Evolutionary conservation across 257 asterid species (phyloP).

Genomic region (Nicotiana paniculata): DNA sequence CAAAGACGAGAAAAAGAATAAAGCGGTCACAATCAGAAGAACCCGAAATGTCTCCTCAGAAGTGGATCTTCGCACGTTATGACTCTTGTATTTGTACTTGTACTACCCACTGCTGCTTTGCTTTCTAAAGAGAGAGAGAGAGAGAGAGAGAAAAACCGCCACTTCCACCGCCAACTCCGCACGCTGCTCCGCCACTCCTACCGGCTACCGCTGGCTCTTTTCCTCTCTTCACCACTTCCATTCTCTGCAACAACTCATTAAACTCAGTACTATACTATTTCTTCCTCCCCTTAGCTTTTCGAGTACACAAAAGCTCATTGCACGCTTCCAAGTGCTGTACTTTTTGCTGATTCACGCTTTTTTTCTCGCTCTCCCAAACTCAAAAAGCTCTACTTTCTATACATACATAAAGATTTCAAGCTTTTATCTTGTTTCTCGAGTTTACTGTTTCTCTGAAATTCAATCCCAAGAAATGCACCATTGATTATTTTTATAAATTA

Average conservation of each 20-base stretch:
- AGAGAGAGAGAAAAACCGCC: slow-evolving; percentile 1
- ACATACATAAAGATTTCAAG: neutral
- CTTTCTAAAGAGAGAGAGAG: neutral
- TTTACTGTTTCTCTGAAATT: neutral
- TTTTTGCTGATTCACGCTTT: neutral
- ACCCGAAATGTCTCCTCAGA: slow-evolving; percentile 73
- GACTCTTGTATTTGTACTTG: slow-evolving; percentile 15
- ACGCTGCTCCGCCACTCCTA: neutral
- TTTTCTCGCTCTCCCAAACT: neutral
- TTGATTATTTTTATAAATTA: neutral
- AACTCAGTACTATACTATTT: neutral
- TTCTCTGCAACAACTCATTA: neutral
- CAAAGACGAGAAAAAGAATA: slow-evolving; percentile 11
- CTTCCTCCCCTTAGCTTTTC: neutral
- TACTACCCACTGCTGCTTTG: slow-evolving; percentile 7
- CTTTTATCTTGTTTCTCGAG: neutral
- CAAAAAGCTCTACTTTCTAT: neutral
- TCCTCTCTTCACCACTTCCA: neutral
- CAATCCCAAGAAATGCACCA: neutral
- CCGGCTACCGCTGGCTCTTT: neutral
- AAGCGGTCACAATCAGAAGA: slow-evolving; percentile 35
- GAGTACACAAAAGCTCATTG: neutral
- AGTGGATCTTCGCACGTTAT: slow-evolving; percentile 94
- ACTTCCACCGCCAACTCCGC: slow-evolving; percentile 4
- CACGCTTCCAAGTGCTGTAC: neutral